Evolutionary conservation across 345 rosid genomes (phyloP).

Genomic region (Rhodamnia argentea): DNA sequence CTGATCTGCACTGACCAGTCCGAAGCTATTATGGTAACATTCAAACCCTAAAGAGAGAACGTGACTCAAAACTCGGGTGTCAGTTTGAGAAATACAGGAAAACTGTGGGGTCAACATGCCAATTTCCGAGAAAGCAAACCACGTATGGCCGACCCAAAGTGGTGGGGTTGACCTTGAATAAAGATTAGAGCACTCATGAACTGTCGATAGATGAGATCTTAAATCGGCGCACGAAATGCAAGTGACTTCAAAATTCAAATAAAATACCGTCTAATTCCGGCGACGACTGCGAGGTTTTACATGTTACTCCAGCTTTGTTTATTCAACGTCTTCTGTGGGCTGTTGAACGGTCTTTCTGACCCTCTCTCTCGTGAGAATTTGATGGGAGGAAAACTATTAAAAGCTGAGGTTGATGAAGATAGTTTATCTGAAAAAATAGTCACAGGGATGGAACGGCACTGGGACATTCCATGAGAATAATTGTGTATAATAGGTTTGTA

Average conservation of each 20-base stretch:
- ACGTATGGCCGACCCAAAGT: not conserved
- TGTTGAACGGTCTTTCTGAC: constrained; percentile 9
- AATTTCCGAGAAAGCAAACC: not conserved
- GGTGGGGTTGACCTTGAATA: not conserved
- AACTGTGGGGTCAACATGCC: not conserved
- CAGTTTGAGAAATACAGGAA: not conserved
- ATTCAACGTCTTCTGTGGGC: not conserved
- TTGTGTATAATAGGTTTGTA: not conserved
- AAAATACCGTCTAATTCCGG: not conserved
- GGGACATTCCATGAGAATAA: not conserved
- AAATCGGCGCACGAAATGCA: not conserved
- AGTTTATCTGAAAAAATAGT: not conserved
- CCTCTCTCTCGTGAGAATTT: not conserved
- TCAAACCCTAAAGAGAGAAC: not conserved
- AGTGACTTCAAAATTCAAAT: not conserved
- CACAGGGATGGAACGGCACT: not conserved
- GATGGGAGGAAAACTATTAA: not conserved
- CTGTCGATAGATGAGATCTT: not conserved
- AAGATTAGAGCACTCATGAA: not conserved
- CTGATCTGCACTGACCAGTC: not conserved
- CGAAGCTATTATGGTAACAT: not conserved
- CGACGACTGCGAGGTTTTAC: not conserved
- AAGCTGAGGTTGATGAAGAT: not conserved
- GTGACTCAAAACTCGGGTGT: not conserved
- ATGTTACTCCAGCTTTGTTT: not conserved